Evolutionary conservation across 192 early-diverging fungal species (phyloP).

Genomic region (Backusella tarrabulga): DNA sequence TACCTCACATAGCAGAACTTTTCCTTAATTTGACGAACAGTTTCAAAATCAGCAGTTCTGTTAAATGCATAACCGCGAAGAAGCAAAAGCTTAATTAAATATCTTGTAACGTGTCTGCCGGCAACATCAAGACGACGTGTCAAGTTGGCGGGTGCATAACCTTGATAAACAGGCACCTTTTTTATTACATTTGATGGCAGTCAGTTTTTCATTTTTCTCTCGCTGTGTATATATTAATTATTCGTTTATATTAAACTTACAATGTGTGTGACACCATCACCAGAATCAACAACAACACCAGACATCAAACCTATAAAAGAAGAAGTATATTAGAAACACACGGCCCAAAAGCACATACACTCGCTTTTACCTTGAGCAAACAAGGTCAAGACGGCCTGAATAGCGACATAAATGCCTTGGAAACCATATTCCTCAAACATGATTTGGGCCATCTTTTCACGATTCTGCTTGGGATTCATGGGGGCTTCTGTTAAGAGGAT

Average conservation of each 20-base stretch:
- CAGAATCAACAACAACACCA: constrained; percentile 98
- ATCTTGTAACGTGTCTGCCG: constrained; percentile 92
- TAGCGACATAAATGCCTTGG: constrained; percentile 88
- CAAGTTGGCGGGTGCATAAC: constrained; percentile 88
- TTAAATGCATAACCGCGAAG: constrained; percentile 96
- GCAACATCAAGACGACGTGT: constrained; percentile 93
- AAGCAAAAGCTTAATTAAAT: constrained; percentile 95
- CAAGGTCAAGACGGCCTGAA: constrained; percentile 96
- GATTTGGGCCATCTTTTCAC: constrained; percentile 88
- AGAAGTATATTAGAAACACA: background rate
- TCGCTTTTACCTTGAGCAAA: constrained; percentile 87
- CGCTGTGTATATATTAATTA: background rate
- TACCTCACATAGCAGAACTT: constrained; percentile 97
- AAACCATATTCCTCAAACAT: constrained; percentile 99
- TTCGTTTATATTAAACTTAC: constrained; percentile 34
- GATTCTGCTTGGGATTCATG: constrained; percentile 91
- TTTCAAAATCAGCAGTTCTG: constrained; percentile 97
- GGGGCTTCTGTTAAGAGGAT: constrained; percentile 96
- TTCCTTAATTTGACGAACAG: constrained; percentile 96
- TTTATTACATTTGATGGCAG: too few species aligned
- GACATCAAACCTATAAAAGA: constrained; percentile 70
- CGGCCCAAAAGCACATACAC: background rate
- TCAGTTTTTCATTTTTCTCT: background rate
- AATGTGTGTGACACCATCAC: constrained; percentile 99
- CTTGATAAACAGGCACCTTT: constrained; percentile 91